A percentile compares a stretch with the other conserved stretches of the same genome.
These are phyloP conservation scores for Vachellia pachyceras DNA, from an alignment of 306 rosid genomes.

Conservation along the genomic window DNA sequence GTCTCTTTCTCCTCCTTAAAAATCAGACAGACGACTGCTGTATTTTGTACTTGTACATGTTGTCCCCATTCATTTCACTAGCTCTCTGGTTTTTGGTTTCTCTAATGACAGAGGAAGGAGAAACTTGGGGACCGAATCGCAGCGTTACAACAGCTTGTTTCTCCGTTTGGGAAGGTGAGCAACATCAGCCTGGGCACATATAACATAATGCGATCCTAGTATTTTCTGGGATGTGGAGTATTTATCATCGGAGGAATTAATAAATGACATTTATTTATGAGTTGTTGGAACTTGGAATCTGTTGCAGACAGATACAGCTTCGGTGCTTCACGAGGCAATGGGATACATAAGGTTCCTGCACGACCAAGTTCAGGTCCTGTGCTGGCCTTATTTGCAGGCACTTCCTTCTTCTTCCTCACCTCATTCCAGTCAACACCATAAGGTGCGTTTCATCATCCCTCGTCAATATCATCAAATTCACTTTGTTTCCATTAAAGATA, in stretches of 20 bases:
- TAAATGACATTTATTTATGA: not conserved
- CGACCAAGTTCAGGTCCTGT: slow-evolving; percentile 87
- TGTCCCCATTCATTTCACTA: not conserved
- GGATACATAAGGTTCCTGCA: slow-evolving; percentile 91
- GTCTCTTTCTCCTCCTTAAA: slow-evolving; percentile 1
- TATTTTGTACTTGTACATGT: not conserved
- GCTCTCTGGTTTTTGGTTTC: not conserved
- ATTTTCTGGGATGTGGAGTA: no score
- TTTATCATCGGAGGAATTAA: not conserved
- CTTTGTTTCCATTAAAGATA: not conserved
- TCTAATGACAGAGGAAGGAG: slow-evolving; percentile 67
- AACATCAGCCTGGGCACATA: not conserved
- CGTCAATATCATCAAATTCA: not conserved
- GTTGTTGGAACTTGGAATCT: slow-evolving; percentile 28
- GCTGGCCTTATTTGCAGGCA: slow-evolving; percentile 80
- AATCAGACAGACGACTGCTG: slow-evolving; percentile 9
- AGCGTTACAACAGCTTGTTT: slow-evolving; percentile 86
- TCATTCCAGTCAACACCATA: not conserved
- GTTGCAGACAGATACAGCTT: slow-evolving; percentile 93
- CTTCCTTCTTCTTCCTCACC: slow-evolving; percentile 42
- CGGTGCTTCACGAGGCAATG: slow-evolving; percentile 93
- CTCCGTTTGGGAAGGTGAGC: slow-evolving; percentile 94
- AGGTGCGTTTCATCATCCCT: slow-evolving; percentile 46
- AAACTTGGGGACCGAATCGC: slow-evolving; percentile 81
- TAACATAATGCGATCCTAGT: no score